phyloP scores from a whole-genome alignment of 176 grass and related monocot genomes.

The Echinochloa phyllopogon region DNA sequence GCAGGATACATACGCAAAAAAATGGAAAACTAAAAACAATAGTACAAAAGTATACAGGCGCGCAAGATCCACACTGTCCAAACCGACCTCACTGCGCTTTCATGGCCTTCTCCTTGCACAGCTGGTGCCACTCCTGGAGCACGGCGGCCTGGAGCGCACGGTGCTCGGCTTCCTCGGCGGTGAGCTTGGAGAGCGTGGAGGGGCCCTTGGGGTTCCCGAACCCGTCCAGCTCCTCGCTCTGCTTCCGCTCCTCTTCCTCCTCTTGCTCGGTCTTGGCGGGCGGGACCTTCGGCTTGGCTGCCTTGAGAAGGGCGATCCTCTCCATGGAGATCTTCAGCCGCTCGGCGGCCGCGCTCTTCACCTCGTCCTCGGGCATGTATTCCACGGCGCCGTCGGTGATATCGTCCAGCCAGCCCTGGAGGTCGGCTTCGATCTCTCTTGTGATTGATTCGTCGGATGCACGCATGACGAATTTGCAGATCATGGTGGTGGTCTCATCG shows the following conservation, averaged over 20 bases:
- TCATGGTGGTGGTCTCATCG: constrained; percentile 97
- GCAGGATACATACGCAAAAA: constrained; percentile 25
- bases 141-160: constrained; percentile 91
- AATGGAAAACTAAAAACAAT: background rate
- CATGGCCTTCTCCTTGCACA: constrained; percentile 89
- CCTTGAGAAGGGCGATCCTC: constrained; percentile 85
- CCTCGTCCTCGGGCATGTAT: constrained; percentile 96
- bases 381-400: constrained; percentile 82
- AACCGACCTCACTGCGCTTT: constrained; percentile 61
- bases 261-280: constrained; percentile 62
- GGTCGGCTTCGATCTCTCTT: constrained; percentile 81
- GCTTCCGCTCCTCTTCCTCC: constrained; percentile 75
- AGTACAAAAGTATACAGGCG: constrained; percentile 48
- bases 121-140: constrained; percentile 88
- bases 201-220: constrained; percentile 86
- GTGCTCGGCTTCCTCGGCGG: constrained; percentile 88
- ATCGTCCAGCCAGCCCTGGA: constrained; percentile 95
- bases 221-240: constrained; percentile 60
- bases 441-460: constrained; percentile 93
- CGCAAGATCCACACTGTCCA: background rate
- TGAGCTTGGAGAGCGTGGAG: constrained; percentile 81
- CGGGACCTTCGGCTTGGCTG: constrained; percentile 76
- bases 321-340: constrained; percentile 87
- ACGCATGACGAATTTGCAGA: constrained; percentile 92
- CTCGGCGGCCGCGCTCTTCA: constrained; percentile 74